Base-by-base conservation (phyloP, 2,329 filamentous ascomycete species). In the Mariannaea sp. region DNA sequence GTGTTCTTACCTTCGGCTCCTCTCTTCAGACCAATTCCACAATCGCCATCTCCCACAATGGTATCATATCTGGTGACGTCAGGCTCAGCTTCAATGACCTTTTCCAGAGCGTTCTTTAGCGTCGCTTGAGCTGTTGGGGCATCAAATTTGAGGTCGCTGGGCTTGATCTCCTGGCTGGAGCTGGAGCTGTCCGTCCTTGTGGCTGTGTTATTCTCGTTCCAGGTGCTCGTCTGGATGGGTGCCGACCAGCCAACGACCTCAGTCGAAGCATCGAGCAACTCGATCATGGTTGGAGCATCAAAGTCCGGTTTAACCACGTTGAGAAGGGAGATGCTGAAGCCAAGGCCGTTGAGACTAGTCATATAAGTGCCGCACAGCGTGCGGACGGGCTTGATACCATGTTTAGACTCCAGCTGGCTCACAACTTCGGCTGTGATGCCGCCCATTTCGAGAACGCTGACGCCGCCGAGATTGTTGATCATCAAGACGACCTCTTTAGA, bases 11-110 rank as follows among this genome's bases (percentile, higher is more conserved):
- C 84, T 79, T 96, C 87, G n/a, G 92, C 91, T 42, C 92, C 92
- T 57, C 91, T 85, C 76, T 90, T 91, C 56, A 96, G 77, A 5
- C 90, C 90, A 53, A 91, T 89, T 8, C 92, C 92, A 66, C 92
- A 96, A 72, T 96, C 92, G 40, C 92, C 92, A 68, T 96, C 92
- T 35, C 92, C 92, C 19, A 96, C 90, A 10, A 94, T 84, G 0
- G 90, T 95, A 67, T 91, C 88, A 64, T 84, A 91, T 43, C 76
- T 80, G 0, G 88, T 91, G 44, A 91, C 79, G 44, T 89, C 85
- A 1, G 87, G 85, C 69, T 92, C 88, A 1, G 80, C 86, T 0
- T 76, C 78, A 57, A 90, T 80, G 12, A 92, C 75, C 29, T 76
- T 77, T 42, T 87, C 74, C 13, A 91, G 75, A 0, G 79, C 88